Conservation (phyloP, 2,329 filamentous ascomycete species). For the Aspergillus viridinutans region DNA sequence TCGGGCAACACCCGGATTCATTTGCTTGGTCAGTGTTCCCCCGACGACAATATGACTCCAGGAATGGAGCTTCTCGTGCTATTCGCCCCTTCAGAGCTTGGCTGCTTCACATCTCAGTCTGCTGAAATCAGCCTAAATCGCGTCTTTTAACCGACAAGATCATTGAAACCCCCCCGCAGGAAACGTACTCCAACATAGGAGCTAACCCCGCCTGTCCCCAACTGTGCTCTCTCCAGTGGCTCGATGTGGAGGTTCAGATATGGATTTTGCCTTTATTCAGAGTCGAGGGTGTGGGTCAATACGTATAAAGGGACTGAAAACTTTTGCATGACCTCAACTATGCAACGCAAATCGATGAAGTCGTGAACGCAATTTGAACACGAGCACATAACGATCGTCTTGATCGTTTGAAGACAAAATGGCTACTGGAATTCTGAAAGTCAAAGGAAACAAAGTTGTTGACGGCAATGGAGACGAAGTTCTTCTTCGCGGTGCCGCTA, state of each 20-base stretch:
- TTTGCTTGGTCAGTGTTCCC: background rate
- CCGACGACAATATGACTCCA: background rate
- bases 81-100: background rate
- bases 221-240: background rate
- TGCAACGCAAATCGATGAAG: background rate
- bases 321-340: background rate
- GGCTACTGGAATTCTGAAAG: slow-evolving; percentile 37
- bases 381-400: background rate
- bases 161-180: background rate
- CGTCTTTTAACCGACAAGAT: background rate
- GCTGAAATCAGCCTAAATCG: background rate
- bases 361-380: background rate
- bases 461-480: slow-evolving; percentile 43
- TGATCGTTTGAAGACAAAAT: slow-evolving; percentile 15
- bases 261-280: background rate
- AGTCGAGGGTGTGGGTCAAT: background rate
- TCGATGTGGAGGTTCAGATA: background rate
- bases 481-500: slow-evolving; percentile 47
- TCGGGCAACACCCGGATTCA: background rate
- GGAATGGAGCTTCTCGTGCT: background rate
- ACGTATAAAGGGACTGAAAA: background rate
- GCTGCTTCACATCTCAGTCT: background rate
- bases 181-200: background rate
- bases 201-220: background rate
- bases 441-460: slow-evolving; percentile 44